Base-by-base conservation (phyloP, 1,284 basidiomycete species). In the Tylopilus orsonianus region DNA sequence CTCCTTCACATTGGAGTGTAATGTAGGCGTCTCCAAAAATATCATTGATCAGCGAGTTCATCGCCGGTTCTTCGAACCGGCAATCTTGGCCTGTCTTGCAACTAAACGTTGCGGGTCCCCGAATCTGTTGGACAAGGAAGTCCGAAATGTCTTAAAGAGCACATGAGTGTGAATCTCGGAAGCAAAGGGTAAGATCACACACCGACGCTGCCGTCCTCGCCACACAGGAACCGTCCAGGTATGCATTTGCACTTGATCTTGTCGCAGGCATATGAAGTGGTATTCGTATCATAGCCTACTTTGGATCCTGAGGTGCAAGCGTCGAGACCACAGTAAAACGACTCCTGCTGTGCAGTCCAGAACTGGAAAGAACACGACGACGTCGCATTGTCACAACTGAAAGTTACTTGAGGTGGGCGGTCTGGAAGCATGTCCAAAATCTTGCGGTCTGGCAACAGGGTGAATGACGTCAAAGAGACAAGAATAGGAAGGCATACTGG, bases 131-230 rank as follows among this genome's bases (percentile, higher is more conserved):
- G 20, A 71, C 79, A 54, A 99, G 76, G 70, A 98, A 98, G 52
- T 99, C 96, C 48, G 85, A 83, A 59, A 99, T 97, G 66, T 98
- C 94, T 93, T 58, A 32, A 47, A 36, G 9, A 16, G 32, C 18
- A 22, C 3, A 13, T 41, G 27, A 22, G 12, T 3, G 16, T 9
- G 27, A 48, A 20, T 13, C 16, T 20, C 27, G 12, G 8, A 30
- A 53, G 8, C 7, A 41, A 18, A 13, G 33, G 23, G 36, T 1
- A 23, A 18, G 10, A 26, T 7, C 19, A 78, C 89, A 58, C 56
- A 93, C 92, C 90, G 53, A 99, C 85, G 61, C 92, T 96, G 12
- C 95, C 96, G 43, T 92, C 82, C 66, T 99, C 93, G 10, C 96
- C 96, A 60, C 96, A 99, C 5, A 99, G 81, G 77, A 98, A 98